Percentiles rank a stretch among this genome's conserved stretches.
Conservation (phyloP, 2,329 filamentous ascomycete species). For the Fusarium floridanum region DNA sequence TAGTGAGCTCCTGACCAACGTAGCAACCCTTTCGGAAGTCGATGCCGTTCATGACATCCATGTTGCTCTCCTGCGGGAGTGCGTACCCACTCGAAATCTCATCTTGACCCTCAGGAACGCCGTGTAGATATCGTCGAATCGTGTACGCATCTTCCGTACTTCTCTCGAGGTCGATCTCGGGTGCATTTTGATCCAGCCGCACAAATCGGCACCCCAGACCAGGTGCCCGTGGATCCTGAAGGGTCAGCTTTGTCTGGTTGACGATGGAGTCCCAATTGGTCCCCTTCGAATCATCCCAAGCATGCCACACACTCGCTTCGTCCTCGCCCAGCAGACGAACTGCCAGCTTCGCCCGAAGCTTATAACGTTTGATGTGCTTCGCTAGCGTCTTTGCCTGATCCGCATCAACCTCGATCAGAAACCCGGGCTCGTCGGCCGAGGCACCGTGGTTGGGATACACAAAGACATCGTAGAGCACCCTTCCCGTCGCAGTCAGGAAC, state of each 20-base stretch:
- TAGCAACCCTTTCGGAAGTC: constrained; percentile 98
- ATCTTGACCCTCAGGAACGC: constrained; percentile 85
- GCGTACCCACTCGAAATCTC: constrained; percentile 81
- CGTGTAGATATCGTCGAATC: constrained; percentile 81
- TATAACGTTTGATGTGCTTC: constrained; percentile 86
- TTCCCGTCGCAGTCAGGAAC: constrained; percentile 87
- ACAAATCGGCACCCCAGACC: constrained; percentile 67
- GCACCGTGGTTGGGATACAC: constrained; percentile 74
- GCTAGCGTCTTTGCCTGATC: constrained; percentile 71
- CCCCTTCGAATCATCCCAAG: constrained; percentile 71
- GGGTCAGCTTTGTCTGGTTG: constrained; percentile 48
- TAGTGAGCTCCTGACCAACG: constrained; percentile 95
- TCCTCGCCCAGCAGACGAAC: constrained; percentile 74
- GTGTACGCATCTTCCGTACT: constrained; percentile 74
- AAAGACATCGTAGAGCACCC: constrained; percentile 90
- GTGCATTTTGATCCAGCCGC: constrained; percentile 47
- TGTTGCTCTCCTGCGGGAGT: constrained; percentile 88
- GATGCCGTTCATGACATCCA: constrained; percentile 87
- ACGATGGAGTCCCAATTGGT: constrained; percentile 39
- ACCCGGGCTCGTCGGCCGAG: constrained; percentile 49
- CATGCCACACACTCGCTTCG: constrained; percentile 78
- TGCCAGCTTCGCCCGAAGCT: constrained; percentile 83
- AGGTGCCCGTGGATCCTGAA: constrained; percentile 67
- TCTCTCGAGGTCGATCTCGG: constrained; percentile 59
- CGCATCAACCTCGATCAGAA: constrained; percentile 87